Conservation (phyloP, 345 rosid species). For the Citropsis articulata region DNA sequence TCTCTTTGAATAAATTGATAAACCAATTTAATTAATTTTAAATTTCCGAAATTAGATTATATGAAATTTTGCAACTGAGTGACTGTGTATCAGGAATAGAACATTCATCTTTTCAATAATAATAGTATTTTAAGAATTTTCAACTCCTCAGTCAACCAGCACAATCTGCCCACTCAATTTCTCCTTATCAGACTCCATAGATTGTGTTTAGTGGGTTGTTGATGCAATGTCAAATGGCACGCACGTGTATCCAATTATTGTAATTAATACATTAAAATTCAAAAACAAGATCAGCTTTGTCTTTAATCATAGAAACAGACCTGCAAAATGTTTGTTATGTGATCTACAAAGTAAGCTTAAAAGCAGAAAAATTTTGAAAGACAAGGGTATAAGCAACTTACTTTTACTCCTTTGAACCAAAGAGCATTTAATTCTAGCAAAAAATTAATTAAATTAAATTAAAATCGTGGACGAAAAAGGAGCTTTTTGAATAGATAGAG, state of each 20-base stretch:
- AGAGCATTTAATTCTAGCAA: constrained; percentile 9
- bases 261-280: constrained; percentile 14
- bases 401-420: constrained; percentile 25
- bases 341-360: constrained; percentile 16
- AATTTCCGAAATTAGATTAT: too few species aligned
- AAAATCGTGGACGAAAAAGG: neutral
- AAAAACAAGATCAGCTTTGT: constrained; percentile 24
- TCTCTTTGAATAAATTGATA: too few species aligned
- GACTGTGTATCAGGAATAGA: too few species aligned
- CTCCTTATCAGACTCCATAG: constrained; percentile 18
- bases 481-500: constrained; percentile 31
- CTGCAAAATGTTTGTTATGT: constrained; percentile 14
- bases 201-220: constrained; percentile 26
- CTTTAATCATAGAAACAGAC: constrained; percentile 26
- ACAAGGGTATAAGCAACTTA: neutral
- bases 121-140: neutral
- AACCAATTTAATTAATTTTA: too few species aligned
- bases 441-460: neutral
- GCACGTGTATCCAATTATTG: constrained; percentile 36
- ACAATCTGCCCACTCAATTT: constrained; percentile 2
- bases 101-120: too few species aligned
- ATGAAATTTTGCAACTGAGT: too few species aligned
- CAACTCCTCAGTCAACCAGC: constrained; percentile 4
- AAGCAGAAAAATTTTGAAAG: constrained; percentile 7
- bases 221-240: constrained; percentile 16